Conservation (phyloP, 805 yeast genomes). For the Henningerozyma blattae region DNA sequence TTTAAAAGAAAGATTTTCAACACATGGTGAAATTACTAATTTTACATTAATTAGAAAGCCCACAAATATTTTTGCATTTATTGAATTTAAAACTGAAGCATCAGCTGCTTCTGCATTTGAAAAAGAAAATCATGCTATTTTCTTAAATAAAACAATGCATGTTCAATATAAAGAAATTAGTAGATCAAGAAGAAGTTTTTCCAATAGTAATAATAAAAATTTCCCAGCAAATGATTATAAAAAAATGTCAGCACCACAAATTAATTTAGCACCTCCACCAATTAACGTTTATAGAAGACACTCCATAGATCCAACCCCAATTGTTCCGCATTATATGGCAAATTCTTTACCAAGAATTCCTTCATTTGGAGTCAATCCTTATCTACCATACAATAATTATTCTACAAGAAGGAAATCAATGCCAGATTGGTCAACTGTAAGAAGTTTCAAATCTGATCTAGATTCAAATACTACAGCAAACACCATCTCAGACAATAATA, state of each 20-base stretch:
- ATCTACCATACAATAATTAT: slow-evolving; percentile 4
- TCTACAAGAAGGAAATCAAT: slow-evolving; percentile 14
- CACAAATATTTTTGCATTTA: slow-evolving; percentile 55
- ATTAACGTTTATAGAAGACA: slow-evolving; percentile 44
- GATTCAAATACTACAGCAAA: slow-evolving; percentile 4
- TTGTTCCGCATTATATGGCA: slow-evolving; percentile 4
- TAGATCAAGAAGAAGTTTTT: slow-evolving; percentile 11
- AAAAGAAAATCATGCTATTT: slow-evolving; percentile 69
- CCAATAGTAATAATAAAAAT: slow-evolving; percentile 8
- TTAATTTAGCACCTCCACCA: slow-evolving; percentile 73
- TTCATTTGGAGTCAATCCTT: slow-evolving; percentile 11
- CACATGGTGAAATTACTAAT: slow-evolving; percentile 54
- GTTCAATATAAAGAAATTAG: slow-evolving; percentile 68
- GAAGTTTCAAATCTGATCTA: slow-evolving; percentile 7
- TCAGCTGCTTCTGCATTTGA: slow-evolving; percentile 85
- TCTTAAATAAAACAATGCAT: slow-evolving; percentile 64
- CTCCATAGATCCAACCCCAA: slow-evolving; percentile 2
- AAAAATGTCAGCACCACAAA: slow-evolving; percentile 23
- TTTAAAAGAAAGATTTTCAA: slow-evolving; percentile 44
- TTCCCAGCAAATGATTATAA: slow-evolving; percentile 3
- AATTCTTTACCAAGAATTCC: slow-evolving; percentile 5
- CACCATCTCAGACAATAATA: slow-evolving; percentile 1
- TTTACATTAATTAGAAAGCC: slow-evolving; percentile 43
- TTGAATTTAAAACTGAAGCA: slow-evolving; percentile 48
- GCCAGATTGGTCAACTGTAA: slow-evolving; percentile 6